Percentiles rank a stretch among this genome's conserved stretches.
Evolutionary conservation across 2,329 filamentous ascomycete genomes (phyloP).

Genomic region (Apiospora aurea): DNA sequence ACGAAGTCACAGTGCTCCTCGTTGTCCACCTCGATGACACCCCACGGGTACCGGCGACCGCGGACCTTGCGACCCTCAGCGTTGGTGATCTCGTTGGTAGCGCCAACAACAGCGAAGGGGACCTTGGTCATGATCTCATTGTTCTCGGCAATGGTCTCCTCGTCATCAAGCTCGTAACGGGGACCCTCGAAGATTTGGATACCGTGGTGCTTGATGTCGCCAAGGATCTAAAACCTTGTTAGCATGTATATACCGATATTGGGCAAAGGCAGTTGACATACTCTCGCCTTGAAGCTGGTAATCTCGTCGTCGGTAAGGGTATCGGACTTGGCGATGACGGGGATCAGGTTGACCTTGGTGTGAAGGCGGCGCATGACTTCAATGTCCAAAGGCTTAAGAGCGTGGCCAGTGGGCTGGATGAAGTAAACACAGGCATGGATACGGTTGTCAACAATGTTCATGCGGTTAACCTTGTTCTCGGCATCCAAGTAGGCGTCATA

Average conservation of each 20-base stretch:
- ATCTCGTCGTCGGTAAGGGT: conserved; percentile 98
- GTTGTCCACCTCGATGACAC: conserved; percentile 98
- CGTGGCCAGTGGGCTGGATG: conserved; percentile 98
- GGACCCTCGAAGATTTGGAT: conserved; percentile 99
- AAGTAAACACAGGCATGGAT: conserved; percentile 99
- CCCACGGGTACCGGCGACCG: conserved; percentile 96
- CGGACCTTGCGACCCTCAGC: conserved; percentile 94
- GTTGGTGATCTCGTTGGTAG: conserved; percentile 91
- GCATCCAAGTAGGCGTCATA: conserved; percentile 98
- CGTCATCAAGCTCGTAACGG: conserved; percentile 97
- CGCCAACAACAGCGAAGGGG: conserved; percentile 96
- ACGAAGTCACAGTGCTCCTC: conserved; percentile 99
- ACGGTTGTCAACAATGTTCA: conserved; percentile 99
- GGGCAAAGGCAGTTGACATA: conserved; percentile 58
- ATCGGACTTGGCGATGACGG: conserved; percentile 98
- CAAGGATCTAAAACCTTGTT: conserved; percentile 74
- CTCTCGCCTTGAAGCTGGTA: conserved; percentile 90
- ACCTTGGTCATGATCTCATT: conserved; percentile 99
- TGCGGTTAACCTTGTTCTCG: conserved; percentile 99
- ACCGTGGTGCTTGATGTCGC: conserved; percentile 95
- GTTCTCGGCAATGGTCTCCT: conserved; percentile 99
- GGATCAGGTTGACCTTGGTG: conserved; percentile 99
- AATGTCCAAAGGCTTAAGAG: conserved; percentile 96
- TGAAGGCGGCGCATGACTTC: conserved; percentile 99
- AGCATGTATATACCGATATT: neutral